A percentile compares a stretch with the other conserved stretches of the same genome.
phyloP scores from a whole-genome alignment of 768 basidiomycete species.

The Tylopilus vinaceipallidus region DNA sequence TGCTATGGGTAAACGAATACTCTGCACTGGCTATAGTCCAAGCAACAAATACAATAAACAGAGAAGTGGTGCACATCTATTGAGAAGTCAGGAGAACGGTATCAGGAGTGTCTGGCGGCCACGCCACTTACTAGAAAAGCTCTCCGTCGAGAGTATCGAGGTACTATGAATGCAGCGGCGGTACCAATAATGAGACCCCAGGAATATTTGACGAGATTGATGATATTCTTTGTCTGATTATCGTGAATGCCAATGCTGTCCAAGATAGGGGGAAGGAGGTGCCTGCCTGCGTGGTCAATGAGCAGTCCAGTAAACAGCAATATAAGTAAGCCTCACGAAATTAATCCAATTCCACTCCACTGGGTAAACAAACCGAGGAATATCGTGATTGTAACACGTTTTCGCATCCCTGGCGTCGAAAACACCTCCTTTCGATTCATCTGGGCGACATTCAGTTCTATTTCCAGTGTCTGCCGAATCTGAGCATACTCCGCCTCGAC shows the following conservation, averaged over 20 bases:
- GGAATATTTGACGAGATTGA: conserved; percentile 11
- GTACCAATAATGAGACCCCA: conserved; percentile 13
- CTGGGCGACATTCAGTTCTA: conserved; percentile 3
- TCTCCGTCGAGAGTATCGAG: conserved; percentile 18
- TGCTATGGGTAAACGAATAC: conserved; percentile 14
- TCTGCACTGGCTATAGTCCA: conserved; percentile 22
- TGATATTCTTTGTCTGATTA: conserved; percentile 16
- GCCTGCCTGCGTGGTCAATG: conserved; percentile 11
- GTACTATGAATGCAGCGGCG: conserved; percentile 2
- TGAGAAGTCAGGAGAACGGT: not conserved
- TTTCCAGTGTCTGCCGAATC: conserved; percentile 52
- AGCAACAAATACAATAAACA: conserved; percentile 11
- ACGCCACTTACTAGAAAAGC: conserved; percentile 13
- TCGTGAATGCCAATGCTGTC: conserved; percentile 21
- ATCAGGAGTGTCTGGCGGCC: too few species aligned
- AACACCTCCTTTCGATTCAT: not conserved
- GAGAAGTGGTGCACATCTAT: conserved; percentile 16
- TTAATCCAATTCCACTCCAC: conserved; percentile 15
- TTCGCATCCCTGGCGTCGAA: conserved; percentile 15
- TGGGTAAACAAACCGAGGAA: conserved; percentile 14
- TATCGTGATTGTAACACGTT: conserved; percentile 9
- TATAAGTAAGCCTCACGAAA: not conserved
- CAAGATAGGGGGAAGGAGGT: conserved; percentile 9
- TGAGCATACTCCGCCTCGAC: conserved; percentile 57
- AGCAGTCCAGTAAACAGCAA: not conserved